These are phyloP conservation scores for Monilinia fructigena DNA, from an alignment of 2,329 filamentous ascomycete genomes.

Conservation along the genomic window DNA sequence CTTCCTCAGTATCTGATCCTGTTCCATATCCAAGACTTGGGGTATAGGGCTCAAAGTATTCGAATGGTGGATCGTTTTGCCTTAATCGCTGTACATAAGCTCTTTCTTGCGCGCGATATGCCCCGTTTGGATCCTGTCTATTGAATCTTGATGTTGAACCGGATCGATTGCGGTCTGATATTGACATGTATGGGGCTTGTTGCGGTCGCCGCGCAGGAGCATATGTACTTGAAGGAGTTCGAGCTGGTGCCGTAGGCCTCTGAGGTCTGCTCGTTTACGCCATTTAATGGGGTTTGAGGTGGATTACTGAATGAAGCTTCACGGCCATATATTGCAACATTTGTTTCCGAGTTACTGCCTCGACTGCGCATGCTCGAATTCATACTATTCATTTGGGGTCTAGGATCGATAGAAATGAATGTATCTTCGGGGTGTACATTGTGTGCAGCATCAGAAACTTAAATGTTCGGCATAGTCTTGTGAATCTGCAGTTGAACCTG, in stretches of 20 bases:
- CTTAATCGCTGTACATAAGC: constrained; percentile 91
- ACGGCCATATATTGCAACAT: constrained; percentile 28
- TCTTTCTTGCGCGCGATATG: constrained; percentile 83
- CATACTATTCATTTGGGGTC: constrained; percentile 33
- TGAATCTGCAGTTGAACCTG: constrained; percentile 18
- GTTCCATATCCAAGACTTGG: constrained; percentile 63
- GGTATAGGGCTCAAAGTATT: constrained; percentile 60
- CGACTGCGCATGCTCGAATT: constrained; percentile 43
- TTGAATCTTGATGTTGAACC: constrained; percentile 56
- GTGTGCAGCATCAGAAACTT: constrained; percentile 27
- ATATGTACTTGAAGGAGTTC: constrained; percentile 79
- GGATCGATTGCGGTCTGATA: constrained; percentile 50
- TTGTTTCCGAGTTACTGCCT: constrained; percentile 44
- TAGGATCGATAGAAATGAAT: constrained; percentile 33
- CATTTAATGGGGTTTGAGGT: constrained; percentile 44
- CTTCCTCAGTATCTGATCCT: constrained; percentile 86
- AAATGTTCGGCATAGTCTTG: constrained; percentile 38
- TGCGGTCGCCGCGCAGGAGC: constrained; percentile 60
- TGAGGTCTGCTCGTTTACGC: constrained; percentile 56
- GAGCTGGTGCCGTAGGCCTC: constrained; percentile 65
- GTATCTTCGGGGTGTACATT: constrained; percentile 27
- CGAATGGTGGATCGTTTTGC: constrained; percentile 60
- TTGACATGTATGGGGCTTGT: constrained; percentile 47
- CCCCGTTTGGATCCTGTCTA: constrained; percentile 65
- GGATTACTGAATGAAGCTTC: constrained; percentile 31